Percentiles rank a stretch among this genome's conserved stretches.
Evolutionary conservation across 2,329 filamentous ascomycete species (phyloP).

Genomic region (Epichloe aotearoae): DNA sequence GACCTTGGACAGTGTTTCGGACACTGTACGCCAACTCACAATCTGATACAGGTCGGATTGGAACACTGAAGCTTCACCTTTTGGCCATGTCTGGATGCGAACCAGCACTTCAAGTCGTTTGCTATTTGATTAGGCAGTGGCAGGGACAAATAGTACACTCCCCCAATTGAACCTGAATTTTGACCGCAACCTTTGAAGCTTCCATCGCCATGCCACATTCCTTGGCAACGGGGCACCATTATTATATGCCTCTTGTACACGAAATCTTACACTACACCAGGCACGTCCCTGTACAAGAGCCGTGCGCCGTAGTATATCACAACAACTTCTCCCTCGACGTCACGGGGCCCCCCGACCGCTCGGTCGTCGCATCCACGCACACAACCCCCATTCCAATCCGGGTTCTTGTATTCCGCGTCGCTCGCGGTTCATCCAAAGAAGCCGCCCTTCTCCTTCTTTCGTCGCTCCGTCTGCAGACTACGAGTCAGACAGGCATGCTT

Average conservation of each 20-base stretch:
- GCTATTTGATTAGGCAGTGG: background rate
- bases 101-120: background rate
- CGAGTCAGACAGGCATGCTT: background rate
- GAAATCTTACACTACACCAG: background rate
- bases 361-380: background rate
- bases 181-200: too few species aligned
- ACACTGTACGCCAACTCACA: background rate
- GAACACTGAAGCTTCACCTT: too few species aligned
- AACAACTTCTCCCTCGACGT: background rate
- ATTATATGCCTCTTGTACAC: background rate
- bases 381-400: background rate
- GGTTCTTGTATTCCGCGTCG: background rate
- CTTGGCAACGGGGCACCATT: background rate
- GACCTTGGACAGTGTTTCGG: background rate
- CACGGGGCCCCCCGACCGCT: too few species aligned
- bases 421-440: conserved; percentile 4
- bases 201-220: background rate
- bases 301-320: too few species aligned
- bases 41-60: too few species aligned
- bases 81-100: too few species aligned
- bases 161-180: too few species aligned
- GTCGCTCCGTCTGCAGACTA: conserved; percentile 8
- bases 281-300: background rate
- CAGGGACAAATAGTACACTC: background rate
- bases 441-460: conserved; percentile 11